Base-by-base conservation (phyloP, 805 yeast species). In the Candida nonsorbophila region DNA sequence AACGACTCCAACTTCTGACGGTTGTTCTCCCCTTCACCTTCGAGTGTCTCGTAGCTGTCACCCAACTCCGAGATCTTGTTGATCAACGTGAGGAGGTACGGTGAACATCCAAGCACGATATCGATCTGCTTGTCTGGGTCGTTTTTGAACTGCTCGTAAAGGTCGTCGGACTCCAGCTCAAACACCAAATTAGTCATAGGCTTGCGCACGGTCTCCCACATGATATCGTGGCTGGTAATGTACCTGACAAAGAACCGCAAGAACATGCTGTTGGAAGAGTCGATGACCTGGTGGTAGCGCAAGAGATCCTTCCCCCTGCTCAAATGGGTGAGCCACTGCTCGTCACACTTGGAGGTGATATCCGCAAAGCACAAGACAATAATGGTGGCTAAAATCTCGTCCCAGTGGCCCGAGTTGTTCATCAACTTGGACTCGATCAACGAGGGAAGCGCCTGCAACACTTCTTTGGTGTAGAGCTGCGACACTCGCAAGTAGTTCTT, bases 191-290 rank as follows among this genome's bases (percentile, higher is more conserved):
- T 15, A 53, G 42, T 27, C 43, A 49, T 15, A 14, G 52, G 51
- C 28, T 52, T 55, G 7, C 40, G 11, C 24, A 62, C 65, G 0
- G 70, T 63, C 27, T 60, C 65, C 3, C 67, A 65, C 67, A 65
- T 57, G 2, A 65, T 60, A 33, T 65, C 71, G 37, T 65, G 69
- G 9, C 60, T 46, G 5, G 59, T 49, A 35, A 65, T 57, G 34
- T 62, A 63, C 11, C 65, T 34, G 5, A 57, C 46, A 32, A 62
- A 60, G 29, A 63, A 62, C 17, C 42, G 50, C 7, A 51, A 53
- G 30, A 62, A 38, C 3, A 25, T 20, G 7, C 21, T 22, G 22
- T 27, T 23, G 53, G 51, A 21, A 47, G 30, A 14, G 41, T 49
- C 20, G 44, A 41, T 24, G 42, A 38, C 8, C 42, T 41, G 17